Conservation (phyloP, 768 basidiomycete genomes). For the Tylopilus intermedius region DNA sequence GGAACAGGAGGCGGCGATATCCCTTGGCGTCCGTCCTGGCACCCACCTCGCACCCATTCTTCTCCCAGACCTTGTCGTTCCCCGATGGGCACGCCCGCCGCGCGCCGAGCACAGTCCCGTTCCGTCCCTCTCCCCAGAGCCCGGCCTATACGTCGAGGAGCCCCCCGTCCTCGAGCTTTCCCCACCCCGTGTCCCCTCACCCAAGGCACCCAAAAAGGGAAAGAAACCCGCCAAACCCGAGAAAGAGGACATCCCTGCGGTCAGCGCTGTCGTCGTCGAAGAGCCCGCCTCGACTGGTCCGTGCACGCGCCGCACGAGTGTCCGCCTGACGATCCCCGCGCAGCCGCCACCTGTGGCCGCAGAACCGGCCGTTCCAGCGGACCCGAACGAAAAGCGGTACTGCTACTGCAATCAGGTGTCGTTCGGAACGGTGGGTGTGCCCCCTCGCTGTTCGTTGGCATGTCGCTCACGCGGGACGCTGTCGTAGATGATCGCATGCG, state of each 20-base stretch:
- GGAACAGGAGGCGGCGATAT: conserved; percentile 53
- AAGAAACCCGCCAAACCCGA: conserved; percentile 20
- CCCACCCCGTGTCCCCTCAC: conserved; percentile 9
- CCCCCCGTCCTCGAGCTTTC: conserved; percentile 7
- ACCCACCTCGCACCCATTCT: conserved; percentile 51
- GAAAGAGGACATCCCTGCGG: conserved; percentile 14
- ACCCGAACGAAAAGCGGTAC: conserved; percentile 57
- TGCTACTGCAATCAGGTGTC: conserved; percentile 80
- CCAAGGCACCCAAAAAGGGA: conserved; percentile 20
- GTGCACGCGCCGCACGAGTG: conserved; percentile 23
- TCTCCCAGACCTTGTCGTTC: conserved; percentile 58
- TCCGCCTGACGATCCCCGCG: conserved; percentile 36
- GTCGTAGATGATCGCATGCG: conserved; percentile 81
- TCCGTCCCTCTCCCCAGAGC: conserved; percentile 31
- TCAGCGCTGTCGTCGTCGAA: neutral
- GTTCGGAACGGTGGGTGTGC: conserved; percentile 64
- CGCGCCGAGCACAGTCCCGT: conserved; percentile 42
- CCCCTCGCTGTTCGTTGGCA: neutral
- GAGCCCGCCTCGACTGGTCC: conserved; percentile 1
- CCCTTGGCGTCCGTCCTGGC: conserved; percentile 48
- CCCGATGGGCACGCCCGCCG: conserved; percentile 46
- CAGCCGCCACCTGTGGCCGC: conserved; percentile 18
- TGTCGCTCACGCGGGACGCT: neutral
- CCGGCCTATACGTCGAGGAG: conserved; percentile 17
- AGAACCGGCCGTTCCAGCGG: conserved; percentile 23